Base-by-base conservation (phyloP, 805 yeast species). In the Isabelozyma heimii region DNA sequence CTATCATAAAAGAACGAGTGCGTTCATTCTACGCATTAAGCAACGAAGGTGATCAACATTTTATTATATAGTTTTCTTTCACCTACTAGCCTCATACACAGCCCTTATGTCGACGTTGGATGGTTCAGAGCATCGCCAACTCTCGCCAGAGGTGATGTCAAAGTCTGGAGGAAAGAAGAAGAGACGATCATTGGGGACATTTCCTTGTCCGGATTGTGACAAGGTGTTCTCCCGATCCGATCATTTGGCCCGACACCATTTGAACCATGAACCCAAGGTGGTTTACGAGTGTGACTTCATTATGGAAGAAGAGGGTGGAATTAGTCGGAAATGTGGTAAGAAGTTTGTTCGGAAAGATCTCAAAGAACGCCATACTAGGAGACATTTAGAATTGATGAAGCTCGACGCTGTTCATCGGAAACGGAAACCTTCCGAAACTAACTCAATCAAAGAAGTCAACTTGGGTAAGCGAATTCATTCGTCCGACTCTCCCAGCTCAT, bases 281-380 rank as follows among this genome's bases (percentile, higher is more conserved):
- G 81, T 84, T 9, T 83, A 75, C 58, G 70, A 69, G 24, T 84
- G 90, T 60, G 87, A 63, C 75, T 82, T 59, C 50, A 65, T 54
- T 60, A 69, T 67, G 47, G 84, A 53, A 72, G 80, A 59, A 38
- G 58, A 55, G 28, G 65, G 61, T 15, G 75, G 75, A 3, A 52
- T 47, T 26, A 72, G 72, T 62, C 67, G 75, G 9, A 66, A 67
- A 3, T 84, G 90, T 59, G 69, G 73, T 1, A 82, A 81, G 61
- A 79, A 84, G 0, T 84, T 84, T 69, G 89, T 84, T 0, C 65
- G 90, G 39, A 76, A 73, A 48, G 90, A 84, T 59, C 64, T 84
- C 42, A 69, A 75, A 26, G 77, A 73, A 38, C 50, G 77, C 30
- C 78, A 74, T 49, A 52, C 54, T 16, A 62, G 58, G 47, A 51